Percentiles rank a stretch among this genome's conserved stretches.
phyloP scores from a whole-genome alignment of 306 rosid genomes.

The Vachellia pachyceras region DNA sequence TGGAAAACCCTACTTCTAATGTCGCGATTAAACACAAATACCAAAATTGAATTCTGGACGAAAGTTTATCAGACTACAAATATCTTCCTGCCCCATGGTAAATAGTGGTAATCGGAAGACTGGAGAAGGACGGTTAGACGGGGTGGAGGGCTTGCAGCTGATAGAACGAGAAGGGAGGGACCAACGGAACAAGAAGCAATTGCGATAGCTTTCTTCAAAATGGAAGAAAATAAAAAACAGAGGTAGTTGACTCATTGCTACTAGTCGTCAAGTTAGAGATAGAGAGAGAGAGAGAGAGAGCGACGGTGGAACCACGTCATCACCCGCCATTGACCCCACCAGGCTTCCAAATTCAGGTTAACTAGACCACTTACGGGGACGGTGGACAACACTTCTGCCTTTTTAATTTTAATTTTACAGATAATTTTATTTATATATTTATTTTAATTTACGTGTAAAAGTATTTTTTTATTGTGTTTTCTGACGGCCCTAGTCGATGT shows the following conservation, averaged over 20 bases:
- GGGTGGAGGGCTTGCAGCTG: slow-evolving; percentile 27
- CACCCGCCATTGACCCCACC: slow-evolving; percentile 41
- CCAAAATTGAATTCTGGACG: neutral
- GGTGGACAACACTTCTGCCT: no score
- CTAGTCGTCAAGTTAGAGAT: slow-evolving; percentile 44
- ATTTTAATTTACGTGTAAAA: no score
- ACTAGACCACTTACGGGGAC: neutral
- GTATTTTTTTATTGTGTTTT: no score
- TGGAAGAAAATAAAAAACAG: neutral
- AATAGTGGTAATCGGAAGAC: slow-evolving; percentile 30
- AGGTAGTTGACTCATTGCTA: slow-evolving; percentile 49
- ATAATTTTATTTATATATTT: no score
- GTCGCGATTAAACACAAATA: slow-evolving; percentile 31
- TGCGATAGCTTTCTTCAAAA: neutral
- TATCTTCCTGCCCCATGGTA: slow-evolving; percentile 40
- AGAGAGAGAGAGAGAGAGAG: no score
- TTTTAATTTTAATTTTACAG: no score
- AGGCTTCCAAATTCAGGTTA: slow-evolving; percentile 38
- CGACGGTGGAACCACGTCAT: slow-evolving; percentile 31
- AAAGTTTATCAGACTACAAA: slow-evolving; percentile 31
- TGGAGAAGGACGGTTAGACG: neutral
- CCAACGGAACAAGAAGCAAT: neutral
- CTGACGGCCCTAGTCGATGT: no score
- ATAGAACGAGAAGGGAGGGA: neutral
- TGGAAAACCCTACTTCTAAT: slow-evolving; percentile 34